A percentile compares a stretch with the other conserved stretches of the same genome.
Evolutionary conservation across 108 stramenopile genomes (phyloP).

Genomic region (Chaetoceros muelleri): DNA sequence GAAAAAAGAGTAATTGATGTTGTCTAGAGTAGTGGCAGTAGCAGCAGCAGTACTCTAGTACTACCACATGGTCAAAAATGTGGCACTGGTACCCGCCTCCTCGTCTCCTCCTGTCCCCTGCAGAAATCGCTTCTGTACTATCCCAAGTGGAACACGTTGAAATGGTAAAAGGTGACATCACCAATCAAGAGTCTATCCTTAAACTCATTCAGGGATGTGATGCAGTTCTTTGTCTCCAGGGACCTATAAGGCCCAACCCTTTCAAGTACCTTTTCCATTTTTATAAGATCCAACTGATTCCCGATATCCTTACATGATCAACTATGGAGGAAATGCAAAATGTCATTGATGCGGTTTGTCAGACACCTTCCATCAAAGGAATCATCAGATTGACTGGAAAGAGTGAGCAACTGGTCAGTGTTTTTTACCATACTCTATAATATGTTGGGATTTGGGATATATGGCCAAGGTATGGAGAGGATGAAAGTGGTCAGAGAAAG

Average conservation of each 20-base stretch:
- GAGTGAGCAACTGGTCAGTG: slow-evolving; percentile 41
- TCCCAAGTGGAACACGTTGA: slow-evolving; percentile 18
- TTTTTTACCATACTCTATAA: slow-evolving; percentile 63
- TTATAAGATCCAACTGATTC: slow-evolving; percentile 27
- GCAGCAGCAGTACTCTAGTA: too few species aligned
- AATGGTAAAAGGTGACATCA: slow-evolving; percentile 38
- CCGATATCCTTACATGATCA: slow-evolving; percentile 48
- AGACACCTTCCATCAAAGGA: slow-evolving; percentile 20
- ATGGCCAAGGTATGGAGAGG: slow-evolving; percentile 78
- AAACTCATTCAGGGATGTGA: slow-evolving; percentile 37
- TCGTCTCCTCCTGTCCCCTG: slow-evolving; percentile 3
- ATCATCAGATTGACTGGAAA: slow-evolving; percentile 73
- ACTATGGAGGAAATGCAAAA: slow-evolving; percentile 54
- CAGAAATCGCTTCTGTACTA: slow-evolving; percentile 28
- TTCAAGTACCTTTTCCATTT: slow-evolving; percentile 21
- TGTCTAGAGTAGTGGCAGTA: too few species aligned
- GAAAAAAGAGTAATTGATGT: too few species aligned
- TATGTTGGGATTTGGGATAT: slow-evolving; percentile 46
- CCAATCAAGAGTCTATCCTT: slow-evolving; percentile 13
- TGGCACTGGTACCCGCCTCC: too few species aligned
- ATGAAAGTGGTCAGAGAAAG: too few species aligned
- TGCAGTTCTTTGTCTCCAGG: slow-evolving; percentile 33
- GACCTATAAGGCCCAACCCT: slow-evolving; percentile 19
- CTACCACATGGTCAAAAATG: too few species aligned
- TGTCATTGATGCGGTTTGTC: slow-evolving; percentile 29